phyloP scores from a whole-genome alignment of 306 rosid genomes.

The Glycine tomentella region DNA sequence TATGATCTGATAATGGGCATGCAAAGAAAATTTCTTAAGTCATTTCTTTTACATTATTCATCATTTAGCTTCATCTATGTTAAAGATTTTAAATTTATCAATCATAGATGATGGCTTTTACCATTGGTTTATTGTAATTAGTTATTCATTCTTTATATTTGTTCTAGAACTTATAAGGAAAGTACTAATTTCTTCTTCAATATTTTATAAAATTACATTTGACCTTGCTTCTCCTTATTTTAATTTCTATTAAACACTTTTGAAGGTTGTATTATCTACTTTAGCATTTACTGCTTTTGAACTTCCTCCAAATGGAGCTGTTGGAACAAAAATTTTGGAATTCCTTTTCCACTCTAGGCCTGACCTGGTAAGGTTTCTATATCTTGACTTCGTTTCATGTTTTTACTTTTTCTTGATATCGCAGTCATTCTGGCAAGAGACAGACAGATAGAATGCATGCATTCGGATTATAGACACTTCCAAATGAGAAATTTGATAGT shows the following conservation, averaged over 20 bases:
- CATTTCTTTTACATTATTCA: conserved; percentile 21
- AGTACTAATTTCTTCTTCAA: conserved; percentile 9
- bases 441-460: too few relatives aligned
- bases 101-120: neutral
- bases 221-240: conserved; percentile 4
- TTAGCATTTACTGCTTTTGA: conserved; percentile 98
- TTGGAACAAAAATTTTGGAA: conserved; percentile 87
- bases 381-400: conserved; percentile 23
- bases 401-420: conserved; percentile 10
- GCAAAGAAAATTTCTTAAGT: conserved; percentile 20
- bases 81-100: neutral
- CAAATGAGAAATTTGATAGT: conserved; percentile 8
- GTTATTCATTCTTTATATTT: neutral
- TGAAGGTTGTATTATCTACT: conserved; percentile 92
- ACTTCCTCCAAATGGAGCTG: conserved; percentile 97
- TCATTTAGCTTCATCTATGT: conserved; percentile 32
- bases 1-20: conserved; percentile 37
- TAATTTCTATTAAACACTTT: conserved; percentile 40
- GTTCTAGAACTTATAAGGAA: neutral
- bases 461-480: neutral
- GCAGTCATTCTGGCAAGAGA: conserved; percentile 2
- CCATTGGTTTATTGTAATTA: conserved; percentile 18
- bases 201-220: conserved; percentile 23
- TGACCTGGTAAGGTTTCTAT: conserved; percentile 78
- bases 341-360: conserved; percentile 94